Percentiles rank a stretch among this genome's conserved stretches.
phyloP scores from a whole-genome alignment of 192 early-diverging fungal species.

The Backusella psychrophila region DNA sequence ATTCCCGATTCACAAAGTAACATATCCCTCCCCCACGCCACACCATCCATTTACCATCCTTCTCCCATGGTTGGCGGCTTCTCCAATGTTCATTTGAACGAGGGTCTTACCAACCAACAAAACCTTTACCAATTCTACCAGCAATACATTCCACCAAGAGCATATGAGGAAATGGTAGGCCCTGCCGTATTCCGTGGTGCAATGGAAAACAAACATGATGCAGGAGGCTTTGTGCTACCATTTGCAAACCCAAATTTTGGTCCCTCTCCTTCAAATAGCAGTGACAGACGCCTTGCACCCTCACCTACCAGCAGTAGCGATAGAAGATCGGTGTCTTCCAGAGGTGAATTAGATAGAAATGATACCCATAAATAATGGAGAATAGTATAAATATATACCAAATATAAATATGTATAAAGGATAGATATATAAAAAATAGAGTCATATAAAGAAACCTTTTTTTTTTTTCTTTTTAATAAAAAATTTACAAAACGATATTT shows the following conservation, averaged over 20 bases:
- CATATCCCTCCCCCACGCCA: neutral
- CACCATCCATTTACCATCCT: neutral
- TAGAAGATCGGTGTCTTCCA: neutral
- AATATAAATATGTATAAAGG: conserved; percentile 1
- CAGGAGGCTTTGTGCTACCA: conserved; percentile 26
- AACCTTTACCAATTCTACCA: conserved; percentile 34
- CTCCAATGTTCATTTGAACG: conserved; percentile 13
- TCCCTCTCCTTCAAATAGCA: neutral
- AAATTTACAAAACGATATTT: neutral
- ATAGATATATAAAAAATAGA: neutral
- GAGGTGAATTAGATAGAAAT: neutral
- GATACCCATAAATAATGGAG: neutral
- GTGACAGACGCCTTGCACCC: neutral
- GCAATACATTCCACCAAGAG: conserved; percentile 25
- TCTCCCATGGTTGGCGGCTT: neutral
- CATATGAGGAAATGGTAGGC: conserved; percentile 30
- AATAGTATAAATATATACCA: neutral
- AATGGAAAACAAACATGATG: conserved; percentile 4
- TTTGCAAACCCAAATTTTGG: conserved; percentile 4
- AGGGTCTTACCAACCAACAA: conserved; percentile 20
- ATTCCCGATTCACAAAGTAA: neutral
- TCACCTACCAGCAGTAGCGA: neutral
- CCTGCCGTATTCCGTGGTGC: conserved; percentile 25
- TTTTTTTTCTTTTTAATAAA: neutral
- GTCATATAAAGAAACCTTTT: neutral